Evolutionary conservation across 352 stramenopile species (phyloP).

Genomic region (Pelagophyceae sp.): DNA sequence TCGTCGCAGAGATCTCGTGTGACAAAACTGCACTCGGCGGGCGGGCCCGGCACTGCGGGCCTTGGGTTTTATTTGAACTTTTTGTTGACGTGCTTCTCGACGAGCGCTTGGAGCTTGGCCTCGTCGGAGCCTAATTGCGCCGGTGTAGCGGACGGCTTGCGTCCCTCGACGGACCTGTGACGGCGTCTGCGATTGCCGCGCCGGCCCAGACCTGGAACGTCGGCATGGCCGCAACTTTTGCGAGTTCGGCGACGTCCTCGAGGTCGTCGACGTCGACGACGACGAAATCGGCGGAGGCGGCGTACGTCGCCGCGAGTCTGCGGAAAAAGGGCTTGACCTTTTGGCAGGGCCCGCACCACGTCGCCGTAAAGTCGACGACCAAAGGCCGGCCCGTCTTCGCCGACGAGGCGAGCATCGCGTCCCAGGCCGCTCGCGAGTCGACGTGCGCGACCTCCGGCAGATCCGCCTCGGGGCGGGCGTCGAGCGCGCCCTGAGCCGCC

Average conservation of each 20-base stretch:
- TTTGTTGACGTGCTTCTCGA: neutral
- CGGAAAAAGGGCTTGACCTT: neutral
- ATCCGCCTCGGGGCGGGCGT: neutral
- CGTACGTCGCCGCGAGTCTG: neutral
- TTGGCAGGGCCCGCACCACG: constrained; percentile 15
- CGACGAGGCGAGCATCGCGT: neutral
- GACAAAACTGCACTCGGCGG: no score
- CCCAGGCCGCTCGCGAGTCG: neutral
- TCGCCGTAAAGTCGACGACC: constrained; percentile 12
- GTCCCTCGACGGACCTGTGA: no score
- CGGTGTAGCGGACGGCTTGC: no score
- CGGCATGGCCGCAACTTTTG: neutral
- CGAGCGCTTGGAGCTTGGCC: neutral
- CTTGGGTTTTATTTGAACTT: neutral
- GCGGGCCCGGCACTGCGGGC: no score
- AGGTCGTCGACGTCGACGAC: constrained; percentile 11
- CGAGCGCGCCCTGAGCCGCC: neutral
- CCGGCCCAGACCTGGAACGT: neutral
- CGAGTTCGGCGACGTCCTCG: constrained; percentile 9
- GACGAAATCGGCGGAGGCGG: neutral
- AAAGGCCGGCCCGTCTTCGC: neutral
- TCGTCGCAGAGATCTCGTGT: no score
- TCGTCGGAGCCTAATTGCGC: no score
- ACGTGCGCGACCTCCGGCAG: neutral
- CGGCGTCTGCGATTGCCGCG: neutral